Evolutionary conservation across 2,329 filamentous ascomycete species (phyloP), one percentile per base, ranked within the genome.

Genomic region (Apiospora koreana): DNA sequence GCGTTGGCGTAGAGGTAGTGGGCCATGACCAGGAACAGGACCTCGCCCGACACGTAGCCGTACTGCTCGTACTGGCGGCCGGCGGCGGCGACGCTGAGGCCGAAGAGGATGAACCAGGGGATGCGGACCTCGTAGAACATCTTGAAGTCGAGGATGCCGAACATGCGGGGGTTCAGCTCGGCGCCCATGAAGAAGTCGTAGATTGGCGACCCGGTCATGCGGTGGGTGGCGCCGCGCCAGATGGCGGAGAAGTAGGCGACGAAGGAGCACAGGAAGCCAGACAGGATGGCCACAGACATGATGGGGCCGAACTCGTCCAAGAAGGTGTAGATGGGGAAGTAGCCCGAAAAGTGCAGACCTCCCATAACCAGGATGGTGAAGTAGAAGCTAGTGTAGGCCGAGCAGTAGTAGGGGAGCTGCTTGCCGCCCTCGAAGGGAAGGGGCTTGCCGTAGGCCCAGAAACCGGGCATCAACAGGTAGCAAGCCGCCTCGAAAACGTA

Each of bases 131-230:
- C 94, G 78, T 94, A 96, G 84, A 97, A 97, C 94, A 97, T 97
- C 86, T 97, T 97, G 85, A 97, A 94, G 82, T 97, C 94, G 69
- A 97, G 84, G 75, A 94, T 92, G 41, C 92, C 92, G 78, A 94
- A 95, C 86, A 98, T 89, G 72, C 94, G 89, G 1, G 94, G 94
- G 84, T 97, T 97, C 70, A 97, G 86, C 83, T 97, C 94, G 5
- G 94, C 93, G 50, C 94, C 94, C 89, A 97, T 95, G 86, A 97
- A 97, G 84, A 97, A 97, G 82, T 97, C 94, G 79, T 97, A 97
- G 79, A 97, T 87, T 45, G 88, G 89, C 77, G 92, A 89, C 28
- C 94, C 94, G 8, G 94, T 97, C 94, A 98, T 98, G 73, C 95
- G 93, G 81, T 98, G 94, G 79, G 96, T 88, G 67, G 91, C 91